A percentile compares a stretch with the other conserved stretches of the same genome.
phyloP scores from a whole-genome alignment of 192 early-diverging fungal genomes.

The Fimicolochytrium jonesii region DNA sequence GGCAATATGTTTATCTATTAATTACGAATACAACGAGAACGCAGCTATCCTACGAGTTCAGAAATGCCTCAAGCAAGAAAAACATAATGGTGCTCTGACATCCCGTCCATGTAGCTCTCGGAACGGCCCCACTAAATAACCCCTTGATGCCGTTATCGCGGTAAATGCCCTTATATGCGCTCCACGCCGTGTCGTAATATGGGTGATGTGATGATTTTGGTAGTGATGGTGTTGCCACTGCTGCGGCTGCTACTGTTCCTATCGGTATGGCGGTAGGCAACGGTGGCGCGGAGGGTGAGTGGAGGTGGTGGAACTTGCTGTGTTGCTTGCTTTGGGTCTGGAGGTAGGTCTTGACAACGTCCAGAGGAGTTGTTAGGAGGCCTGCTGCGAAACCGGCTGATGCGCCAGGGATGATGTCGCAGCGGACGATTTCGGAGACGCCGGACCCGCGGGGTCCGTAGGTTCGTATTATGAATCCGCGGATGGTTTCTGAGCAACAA shows the following conservation, averaged over 20 bases:
- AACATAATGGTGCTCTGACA: conserved; percentile 69
- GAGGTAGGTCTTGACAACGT: conserved; percentile 40
- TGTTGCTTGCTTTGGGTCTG: conserved; percentile 23
- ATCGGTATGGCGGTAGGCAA: background rate
- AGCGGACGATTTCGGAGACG: conserved; percentile 2
- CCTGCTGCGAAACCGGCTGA: conserved; percentile 32
- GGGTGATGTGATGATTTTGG: background rate
- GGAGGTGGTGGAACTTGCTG: background rate
- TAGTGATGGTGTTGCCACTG: background rate
- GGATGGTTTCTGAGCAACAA: conserved; percentile 3
- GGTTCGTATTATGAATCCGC: background rate
- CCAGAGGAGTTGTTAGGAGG: conserved; percentile 35
- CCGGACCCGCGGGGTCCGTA: background rate
- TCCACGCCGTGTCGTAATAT: conserved; percentile 27
- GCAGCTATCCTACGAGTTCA: no score
- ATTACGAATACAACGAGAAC: no score
- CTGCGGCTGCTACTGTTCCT: background rate
- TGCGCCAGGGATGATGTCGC: conserved; percentile 28
- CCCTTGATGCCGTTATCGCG: conserved; percentile 40
- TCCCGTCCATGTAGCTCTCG: conserved; percentile 79
- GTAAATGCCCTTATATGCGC: conserved; percentile 28
- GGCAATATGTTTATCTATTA: no score
- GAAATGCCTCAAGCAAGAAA: conserved; percentile 57
- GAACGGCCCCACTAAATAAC: conserved; percentile 74
- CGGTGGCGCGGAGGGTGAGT: background rate